Base-by-base conservation (phyloP, 1,139 yeast species). In the Torulaspora pretoriensis region DNA sequence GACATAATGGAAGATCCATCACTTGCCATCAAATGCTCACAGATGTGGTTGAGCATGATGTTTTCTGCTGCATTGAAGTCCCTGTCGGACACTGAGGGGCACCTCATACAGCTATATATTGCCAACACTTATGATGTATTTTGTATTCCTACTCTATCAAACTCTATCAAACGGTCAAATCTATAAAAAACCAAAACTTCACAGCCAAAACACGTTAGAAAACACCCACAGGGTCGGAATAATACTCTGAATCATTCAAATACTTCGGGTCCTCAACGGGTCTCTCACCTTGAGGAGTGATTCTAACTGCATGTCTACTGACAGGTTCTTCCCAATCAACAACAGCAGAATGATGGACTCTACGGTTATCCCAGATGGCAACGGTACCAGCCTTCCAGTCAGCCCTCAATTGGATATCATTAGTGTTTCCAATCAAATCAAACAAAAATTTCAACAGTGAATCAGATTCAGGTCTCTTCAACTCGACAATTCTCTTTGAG, bases 331-430 rank as follows among this genome's bases (percentile, higher is more conserved):
- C 77, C 81, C 83, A 80, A 62, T 82, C 88, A 45, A 77, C 69
- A 37, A 78, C 69, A 5, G 89, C 88, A 16, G 81, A 68, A 61
- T 83, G 89, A 36, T 74, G 68, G 24, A 78, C 77, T 55, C 81
- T 69, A 65, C 89, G 73, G 66, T 83, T 82, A 56, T 83, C 89
- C 86, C 88, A 83, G 24, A 81, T 66, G 22, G 81, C 88, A 30
- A 83, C 82, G 4, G 87, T 78, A 41, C 73, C 69, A 28, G 73
- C 74, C 50, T 73, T 75, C 81, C 83, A 81, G 42, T 64, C 68
- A 47, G 79, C 78, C 51, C 86, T 72, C 22, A 78, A 69, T 46
- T 79, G 80, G 48, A 77, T 68, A 57, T 79, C 83, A 17, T 72
- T 74, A 27, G 75, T 67, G 29, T 69, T 55, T 47, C 75, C 77